phyloP scores from a whole-genome alignment of 208 protist genomes.

The Wallacemonas collosoma region DNA sequence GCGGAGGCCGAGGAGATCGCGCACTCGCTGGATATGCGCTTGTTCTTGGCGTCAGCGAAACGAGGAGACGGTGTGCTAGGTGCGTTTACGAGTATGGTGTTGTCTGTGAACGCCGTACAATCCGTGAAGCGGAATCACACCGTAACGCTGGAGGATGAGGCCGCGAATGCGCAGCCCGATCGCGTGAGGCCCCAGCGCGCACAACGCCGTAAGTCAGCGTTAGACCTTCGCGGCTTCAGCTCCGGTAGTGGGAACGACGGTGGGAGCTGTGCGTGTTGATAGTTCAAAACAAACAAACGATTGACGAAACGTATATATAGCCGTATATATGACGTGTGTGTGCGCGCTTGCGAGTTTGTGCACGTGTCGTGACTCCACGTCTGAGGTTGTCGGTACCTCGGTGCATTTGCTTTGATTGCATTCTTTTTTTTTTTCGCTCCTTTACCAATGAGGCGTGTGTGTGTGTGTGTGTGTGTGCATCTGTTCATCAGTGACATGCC shows the following conservation, averaged over 20 bases:
- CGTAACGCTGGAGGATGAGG: neutral
- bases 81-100: conserved; percentile 49
- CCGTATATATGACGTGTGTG: too few species aligned
- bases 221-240: conserved; percentile 52
- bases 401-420: too few species aligned
- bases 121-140: conserved; percentile 17
- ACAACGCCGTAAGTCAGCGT: conserved; percentile 11
- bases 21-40: conserved; percentile 45
- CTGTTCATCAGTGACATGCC: neutral
- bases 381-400: too few species aligned
- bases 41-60: conserved; percentile 41
- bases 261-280: conserved; percentile 9
- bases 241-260: neutral
- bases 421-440: neutral
- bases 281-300: too few species aligned
- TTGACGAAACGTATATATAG: too few species aligned
- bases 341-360: too few species aligned
- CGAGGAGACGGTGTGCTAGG: conserved; percentile 40
- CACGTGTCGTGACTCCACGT: too few species aligned
- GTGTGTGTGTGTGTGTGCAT: neutral
- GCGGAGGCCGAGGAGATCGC: conserved; percentile 40
- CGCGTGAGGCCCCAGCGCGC: neutral
- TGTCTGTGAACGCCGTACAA: conserved; percentile 49
- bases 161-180: neutral
- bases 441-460: neutral